Evolutionary conservation across 805 yeast genomes (phyloP), one percentile per base, ranked within the genome.

Genomic region (Candida golubevii): DNA sequence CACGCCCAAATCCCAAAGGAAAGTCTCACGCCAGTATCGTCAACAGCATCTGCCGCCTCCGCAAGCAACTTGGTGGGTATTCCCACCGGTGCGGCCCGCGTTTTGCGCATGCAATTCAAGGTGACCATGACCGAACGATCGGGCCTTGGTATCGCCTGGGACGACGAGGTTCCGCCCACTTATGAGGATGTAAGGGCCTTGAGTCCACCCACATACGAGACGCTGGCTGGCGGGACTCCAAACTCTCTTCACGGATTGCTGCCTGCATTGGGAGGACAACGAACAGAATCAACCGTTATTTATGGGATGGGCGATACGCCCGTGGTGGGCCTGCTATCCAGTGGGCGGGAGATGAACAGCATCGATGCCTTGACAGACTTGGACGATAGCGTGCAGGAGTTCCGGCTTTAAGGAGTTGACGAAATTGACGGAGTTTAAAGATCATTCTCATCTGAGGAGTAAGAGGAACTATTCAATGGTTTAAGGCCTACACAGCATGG

Each of bases 131-230:
- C 96, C 2, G 98, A 90, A 60, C 74, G 98, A 47, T 84, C 96
- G 0, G 99, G 99, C 0, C 72, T 93, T 35, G 99, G 99, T 5
- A 88, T 93, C 28, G 85, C 97, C 0, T 93, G 99, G 98, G 97
- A 91, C 64, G 97, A 91, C 60, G 99, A 93, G 64, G 98, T 95
- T 13, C 99, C 99, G 2, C 99, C 99, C 1, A 85, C 89, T 15
- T 93, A 93, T 58, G 88, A 80, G 42, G 91, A 88, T 53, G 89
- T 93, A 15, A 72, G 80, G 27, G 80, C 95, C 0, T 71, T 88
- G 35, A 80, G 90, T 18, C 99, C 99, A 0, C 99, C 99, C 1
- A 79, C 81, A 2, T 91, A 93, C 50, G 54, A 54, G n/a, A 73
- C 50, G 39, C 61, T 61, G 40, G 56, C 55, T 27, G 65, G 59